A percentile compares a stretch with the other conserved stretches of the same genome.
These are phyloP conservation scores for Clausena lansium DNA, from an alignment of 345 rosid genomes.

Conservation along the genomic window DNA sequence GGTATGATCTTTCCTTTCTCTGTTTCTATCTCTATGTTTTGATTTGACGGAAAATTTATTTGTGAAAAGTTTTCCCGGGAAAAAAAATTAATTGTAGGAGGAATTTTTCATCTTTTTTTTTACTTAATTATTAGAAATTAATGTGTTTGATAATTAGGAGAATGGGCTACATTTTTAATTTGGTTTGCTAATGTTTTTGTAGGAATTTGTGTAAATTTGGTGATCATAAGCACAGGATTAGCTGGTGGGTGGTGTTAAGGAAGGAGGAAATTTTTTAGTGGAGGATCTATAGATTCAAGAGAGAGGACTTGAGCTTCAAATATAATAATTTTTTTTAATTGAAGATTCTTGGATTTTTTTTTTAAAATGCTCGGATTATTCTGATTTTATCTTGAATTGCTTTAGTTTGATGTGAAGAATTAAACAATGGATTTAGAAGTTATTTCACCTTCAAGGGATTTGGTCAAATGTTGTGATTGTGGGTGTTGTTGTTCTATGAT, in stretches of 20 bases:
- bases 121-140: background rate
- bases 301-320: slow-evolving; percentile 22
- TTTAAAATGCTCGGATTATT: background rate
- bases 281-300: slow-evolving; percentile 22
- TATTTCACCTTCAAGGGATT: slow-evolving; percentile 31
- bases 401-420: slow-evolving; percentile 27
- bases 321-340: background rate
- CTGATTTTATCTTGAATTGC: slow-evolving; percentile 5
- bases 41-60: background rate
- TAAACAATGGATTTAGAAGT: slow-evolving; percentile 54
- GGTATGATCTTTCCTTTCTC: slow-evolving; percentile 18
- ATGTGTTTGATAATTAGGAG: background rate
- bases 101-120: background rate
- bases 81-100: background rate
- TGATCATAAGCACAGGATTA: slow-evolving; percentile 20
- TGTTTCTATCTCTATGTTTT: background rate
- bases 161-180: background rate
- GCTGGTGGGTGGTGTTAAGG: slow-evolving; percentile 20
- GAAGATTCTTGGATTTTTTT: background rate
- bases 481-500: slow-evolving; percentile 56
- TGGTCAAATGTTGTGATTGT: slow-evolving; percentile 55
- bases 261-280: slow-evolving; percentile 19
- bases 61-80: background rate
- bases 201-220: slow-evolving; percentile 15
- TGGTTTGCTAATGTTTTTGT: background rate